Conservation (phyloP, 2,329 filamentous ascomycete species). For the Tolypocladium amazonense region DNA sequence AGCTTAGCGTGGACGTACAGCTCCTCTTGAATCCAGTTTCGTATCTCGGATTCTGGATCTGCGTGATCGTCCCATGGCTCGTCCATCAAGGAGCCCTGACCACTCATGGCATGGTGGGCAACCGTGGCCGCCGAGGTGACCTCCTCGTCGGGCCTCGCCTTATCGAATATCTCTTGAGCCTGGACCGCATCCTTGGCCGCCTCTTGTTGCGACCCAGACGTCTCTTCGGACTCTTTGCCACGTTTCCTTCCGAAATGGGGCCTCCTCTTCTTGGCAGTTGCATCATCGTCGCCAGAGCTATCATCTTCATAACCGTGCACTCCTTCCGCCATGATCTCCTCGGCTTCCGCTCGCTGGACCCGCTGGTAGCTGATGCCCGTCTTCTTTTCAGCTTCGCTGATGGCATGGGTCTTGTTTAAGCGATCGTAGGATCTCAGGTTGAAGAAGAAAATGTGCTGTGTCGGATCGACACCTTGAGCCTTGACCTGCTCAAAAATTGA, state of each 20-base stretch:
- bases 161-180: constrained; percentile 43
- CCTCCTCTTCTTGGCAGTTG: neutral
- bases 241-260: constrained; percentile 27
- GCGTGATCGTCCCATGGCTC: constrained; percentile 64
- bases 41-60: constrained; percentile 62
- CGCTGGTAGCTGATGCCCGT: constrained; percentile 79
- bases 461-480: constrained; percentile 65
- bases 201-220: constrained; percentile 15
- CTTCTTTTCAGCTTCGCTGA: constrained; percentile 66
- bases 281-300: constrained; percentile 15
- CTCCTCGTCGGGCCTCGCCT: constrained; percentile 26
- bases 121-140: constrained; percentile 33
- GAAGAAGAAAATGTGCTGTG: constrained; percentile 80
- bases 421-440: constrained; percentile 90
- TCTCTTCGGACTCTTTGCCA: constrained; percentile 34
- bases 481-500: constrained; percentile 76
- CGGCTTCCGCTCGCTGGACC: constrained; percentile 76
- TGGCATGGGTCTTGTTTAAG: constrained; percentile 67
- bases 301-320: constrained; percentile 48
- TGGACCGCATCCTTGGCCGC: constrained; percentile 29
- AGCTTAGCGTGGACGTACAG: constrained; percentile 92
- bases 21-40: constrained; percentile 91
- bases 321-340: constrained; percentile 72
- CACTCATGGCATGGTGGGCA: constrained; percentile 75
- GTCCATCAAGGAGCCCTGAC: constrained; percentile 44